A percentile compares a stretch with the other conserved stretches of the same genome.
Conservation (phyloP, 169 alveolate genomes). For the Eimeria tenella region DNA sequence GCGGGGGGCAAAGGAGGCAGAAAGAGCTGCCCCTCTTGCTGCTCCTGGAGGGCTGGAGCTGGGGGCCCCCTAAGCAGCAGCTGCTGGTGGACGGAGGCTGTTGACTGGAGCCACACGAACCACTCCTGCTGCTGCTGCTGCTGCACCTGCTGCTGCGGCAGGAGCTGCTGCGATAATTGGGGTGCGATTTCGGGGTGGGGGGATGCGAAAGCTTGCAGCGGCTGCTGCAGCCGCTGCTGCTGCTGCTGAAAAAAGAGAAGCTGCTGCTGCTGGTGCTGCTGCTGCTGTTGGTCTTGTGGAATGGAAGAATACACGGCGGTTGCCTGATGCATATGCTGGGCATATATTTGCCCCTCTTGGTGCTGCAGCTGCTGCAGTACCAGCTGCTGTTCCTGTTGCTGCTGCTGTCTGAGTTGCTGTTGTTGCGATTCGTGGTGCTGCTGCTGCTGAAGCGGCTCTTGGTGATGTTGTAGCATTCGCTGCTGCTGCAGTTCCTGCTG, state of each 20-base stretch:
- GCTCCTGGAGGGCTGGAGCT: neutral
- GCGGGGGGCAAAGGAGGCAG: neutral
- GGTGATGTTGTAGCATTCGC: neutral
- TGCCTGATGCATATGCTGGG: neutral
- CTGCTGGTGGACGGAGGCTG: conserved; percentile 17
- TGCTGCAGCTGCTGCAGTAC: conserved; percentile 5
- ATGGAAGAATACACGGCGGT: neutral
- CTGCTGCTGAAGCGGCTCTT: neutral
- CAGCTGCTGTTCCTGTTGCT: neutral
- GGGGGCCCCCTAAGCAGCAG: conserved; percentile 1
- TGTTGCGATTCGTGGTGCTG: conserved; percentile 1
- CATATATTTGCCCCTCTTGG: neutral
- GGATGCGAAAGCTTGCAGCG: neutral
- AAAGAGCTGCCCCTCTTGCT: neutral
- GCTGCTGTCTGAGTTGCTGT: neutral
- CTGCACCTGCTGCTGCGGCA: conserved; percentile 20
- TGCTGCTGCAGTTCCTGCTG: neutral
- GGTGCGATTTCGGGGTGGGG: neutral
- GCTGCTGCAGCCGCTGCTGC: conserved; percentile 14
- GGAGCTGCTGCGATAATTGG: conserved; percentile 19
- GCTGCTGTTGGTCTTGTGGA: conserved; percentile 21
- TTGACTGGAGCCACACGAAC: neutral
- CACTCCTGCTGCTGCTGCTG: conserved; percentile 46
- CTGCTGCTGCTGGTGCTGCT: conserved; percentile 53
- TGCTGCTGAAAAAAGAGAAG: neutral